phyloP scores from a whole-genome alignment of 192 early-diverging fungal genomes.

The Lobosporangium transversale region DNA sequence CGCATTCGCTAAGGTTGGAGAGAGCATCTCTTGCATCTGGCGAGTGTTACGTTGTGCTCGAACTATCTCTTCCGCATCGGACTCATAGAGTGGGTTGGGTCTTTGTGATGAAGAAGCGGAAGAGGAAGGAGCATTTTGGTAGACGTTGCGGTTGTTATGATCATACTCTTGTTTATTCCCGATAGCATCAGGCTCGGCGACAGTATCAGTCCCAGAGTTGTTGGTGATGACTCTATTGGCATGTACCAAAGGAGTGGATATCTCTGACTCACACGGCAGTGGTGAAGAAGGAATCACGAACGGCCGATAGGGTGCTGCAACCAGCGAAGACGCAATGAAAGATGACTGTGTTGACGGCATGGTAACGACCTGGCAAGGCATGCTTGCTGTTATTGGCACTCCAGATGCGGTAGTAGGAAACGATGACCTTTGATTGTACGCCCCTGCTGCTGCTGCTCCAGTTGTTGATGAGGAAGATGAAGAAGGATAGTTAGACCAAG shows the following conservation, averaged over 20 bases:
- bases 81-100: conserved; percentile 1
- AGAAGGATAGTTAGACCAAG: background rate
- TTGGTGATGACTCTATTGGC: background rate
- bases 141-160: background rate
- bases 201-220: background rate
- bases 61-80: background rate
- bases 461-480: background rate
- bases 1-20: conserved; percentile 20
- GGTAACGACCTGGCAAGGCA: background rate
- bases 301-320: conserved; percentile 3
- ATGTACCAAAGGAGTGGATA: background rate
- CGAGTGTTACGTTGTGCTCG: conserved; percentile 8
- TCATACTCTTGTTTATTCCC: too few species aligned
- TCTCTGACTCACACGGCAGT: background rate
- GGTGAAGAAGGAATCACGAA: background rate
- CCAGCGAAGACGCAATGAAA: conserved; percentile 2
- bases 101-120: background rate
- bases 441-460: background rate
- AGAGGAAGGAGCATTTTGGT: background rate
- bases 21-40: conserved; percentile 4
- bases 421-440: background rate
- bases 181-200: background rate
- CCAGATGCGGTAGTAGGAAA: background rate
- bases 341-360: conserved; percentile 6
- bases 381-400: background rate